A percentile compares a stretch with the other conserved stretches of the same genome.
Conservation (phyloP, 1,284 basidiomycete species). For the Cryptococcus sp. region DNA sequence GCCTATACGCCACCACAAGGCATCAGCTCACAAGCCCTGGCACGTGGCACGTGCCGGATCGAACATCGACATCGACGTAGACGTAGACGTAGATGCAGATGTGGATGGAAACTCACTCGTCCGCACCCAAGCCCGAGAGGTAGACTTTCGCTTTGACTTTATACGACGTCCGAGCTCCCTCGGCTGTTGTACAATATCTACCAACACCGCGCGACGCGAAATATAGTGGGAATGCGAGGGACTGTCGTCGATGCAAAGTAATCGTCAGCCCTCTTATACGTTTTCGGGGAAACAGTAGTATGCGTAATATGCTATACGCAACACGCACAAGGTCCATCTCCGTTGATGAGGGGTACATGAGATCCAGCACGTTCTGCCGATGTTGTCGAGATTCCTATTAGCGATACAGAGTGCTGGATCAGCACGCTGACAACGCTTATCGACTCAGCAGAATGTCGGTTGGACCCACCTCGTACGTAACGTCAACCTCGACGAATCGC, state of each 20-base stretch:
- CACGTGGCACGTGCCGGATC: neutral
- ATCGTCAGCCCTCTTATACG: too few species aligned
- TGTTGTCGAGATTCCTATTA: slow-evolving; percentile 66
- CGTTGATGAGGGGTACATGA: slow-evolving; percentile 79
- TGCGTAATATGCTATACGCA: too few species aligned
- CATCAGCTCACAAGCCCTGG: neutral
- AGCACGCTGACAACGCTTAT: neutral
- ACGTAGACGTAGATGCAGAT: too few species aligned
- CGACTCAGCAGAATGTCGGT: neutral
- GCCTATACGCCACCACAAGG: slow-evolving; percentile 34
- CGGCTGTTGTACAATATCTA: slow-evolving; percentile 54
- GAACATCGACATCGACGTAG: neutral
- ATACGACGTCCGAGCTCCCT: slow-evolving; percentile 60
- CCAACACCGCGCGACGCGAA: slow-evolving; percentile 85
- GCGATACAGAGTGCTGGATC: neutral
- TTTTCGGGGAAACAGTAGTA: neutral
- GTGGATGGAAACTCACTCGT: slow-evolving; percentile 60
- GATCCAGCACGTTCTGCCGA: slow-evolving; percentile 63
- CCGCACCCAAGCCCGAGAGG: slow-evolving; percentile 89
- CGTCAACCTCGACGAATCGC: slow-evolving; percentile 90
- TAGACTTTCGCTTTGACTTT: slow-evolving; percentile 76
- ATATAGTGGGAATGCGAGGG: slow-evolving; percentile 85
- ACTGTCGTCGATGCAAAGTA: slow-evolving; percentile 57
- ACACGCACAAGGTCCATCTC: slow-evolving; percentile 85
- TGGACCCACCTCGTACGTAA: slow-evolving; percentile 70